A percentile compares a stretch with the other conserved stretches of the same genome.
Conservation (phyloP, 768 basidiomycete species). For the Sarcomyxa edulis region DNA sequence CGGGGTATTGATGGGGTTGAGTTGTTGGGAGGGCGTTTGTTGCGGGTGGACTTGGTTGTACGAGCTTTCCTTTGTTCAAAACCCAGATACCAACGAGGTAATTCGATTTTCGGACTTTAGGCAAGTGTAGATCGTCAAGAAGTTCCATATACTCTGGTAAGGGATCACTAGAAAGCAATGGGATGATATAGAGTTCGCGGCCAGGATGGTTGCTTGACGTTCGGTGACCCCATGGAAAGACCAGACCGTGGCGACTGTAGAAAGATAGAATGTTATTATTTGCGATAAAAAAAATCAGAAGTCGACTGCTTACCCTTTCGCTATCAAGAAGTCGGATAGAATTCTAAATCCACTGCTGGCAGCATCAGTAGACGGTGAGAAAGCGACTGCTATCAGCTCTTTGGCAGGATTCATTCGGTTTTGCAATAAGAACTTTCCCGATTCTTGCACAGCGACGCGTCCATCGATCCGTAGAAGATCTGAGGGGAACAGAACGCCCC, state of each 20-base stretch:
- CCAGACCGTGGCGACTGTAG: slow-evolving; percentile 74
- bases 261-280: slow-evolving; percentile 6
- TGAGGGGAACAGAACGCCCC: slow-evolving; percentile 74
- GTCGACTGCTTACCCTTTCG: slow-evolving; percentile 57
- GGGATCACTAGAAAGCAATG: slow-evolving; percentile 56
- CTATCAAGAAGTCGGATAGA: slow-evolving; percentile 61
- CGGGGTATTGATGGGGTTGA: slow-evolving; percentile 13
- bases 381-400: slow-evolving; percentile 75
- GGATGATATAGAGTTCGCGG: slow-evolving; percentile 84
- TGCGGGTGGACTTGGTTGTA: slow-evolving; percentile 30
- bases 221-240: slow-evolving; percentile 80
- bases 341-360: slow-evolving; percentile 51
- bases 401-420: slow-evolving; percentile 72
- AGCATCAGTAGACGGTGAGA: slow-evolving; percentile 45
- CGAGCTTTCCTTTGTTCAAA: slow-evolving; percentile 75
- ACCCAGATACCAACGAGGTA: slow-evolving; percentile 82
- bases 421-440: slow-evolving; percentile 73
- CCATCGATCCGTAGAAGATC: slow-evolving; percentile 75
- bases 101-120: slow-evolving; percentile 55
- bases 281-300: slow-evolving; percentile 7
- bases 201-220: slow-evolving; percentile 74
- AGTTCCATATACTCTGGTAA: slow-evolving; percentile 86
- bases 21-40: slow-evolving; percentile 12
- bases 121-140: slow-evolving; percentile 68
- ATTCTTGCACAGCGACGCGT: slow-evolving; percentile 72